Percentiles rank a stretch among this genome's conserved stretches.
Conservation (phyloP, 345 rosid genomes). For the Xanthoceras sorbifolium region DNA sequence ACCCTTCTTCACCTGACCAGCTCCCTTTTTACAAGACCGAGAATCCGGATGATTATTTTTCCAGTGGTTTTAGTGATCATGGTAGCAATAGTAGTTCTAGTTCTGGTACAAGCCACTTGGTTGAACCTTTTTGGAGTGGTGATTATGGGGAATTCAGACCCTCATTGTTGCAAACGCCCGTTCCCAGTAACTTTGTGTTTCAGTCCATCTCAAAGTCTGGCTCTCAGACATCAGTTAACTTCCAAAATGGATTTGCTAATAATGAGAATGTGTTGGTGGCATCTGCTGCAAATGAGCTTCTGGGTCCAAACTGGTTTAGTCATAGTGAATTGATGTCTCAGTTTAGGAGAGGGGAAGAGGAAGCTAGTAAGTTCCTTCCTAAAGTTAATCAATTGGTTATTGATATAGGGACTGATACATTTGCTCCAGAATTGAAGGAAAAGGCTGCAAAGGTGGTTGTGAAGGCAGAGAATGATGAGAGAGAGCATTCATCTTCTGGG, state of each 20-base stretch:
- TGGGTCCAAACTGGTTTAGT: slow-evolving; percentile 36
- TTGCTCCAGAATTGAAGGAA: slow-evolving; percentile 18
- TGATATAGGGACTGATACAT: slow-evolving; percentile 37
- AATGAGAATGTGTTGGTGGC: slow-evolving; percentile 29
- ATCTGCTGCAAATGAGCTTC: slow-evolving; percentile 16
- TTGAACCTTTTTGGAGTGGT: slow-evolving; percentile 46
- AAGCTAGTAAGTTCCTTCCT: slow-evolving; percentile 82
- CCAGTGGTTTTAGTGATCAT: slow-evolving; percentile 46
- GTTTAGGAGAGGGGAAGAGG: slow-evolving; percentile 68
- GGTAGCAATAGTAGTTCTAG: slow-evolving; percentile 32
- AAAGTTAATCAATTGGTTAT: slow-evolving; percentile 40
- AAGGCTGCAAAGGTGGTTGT: slow-evolving; percentile 10
- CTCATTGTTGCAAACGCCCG: slow-evolving; percentile 34
- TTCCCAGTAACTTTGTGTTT: slow-evolving; percentile 48
- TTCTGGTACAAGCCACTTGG: slow-evolving; percentile 37
- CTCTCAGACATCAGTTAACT: slow-evolving; percentile 11
- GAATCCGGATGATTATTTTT: slow-evolving; percentile 47
- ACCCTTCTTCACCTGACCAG: slow-evolving; percentile 47
- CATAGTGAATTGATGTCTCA: slow-evolving; percentile 48
- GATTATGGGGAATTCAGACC: slow-evolving; percentile 41
- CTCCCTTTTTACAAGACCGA: slow-evolving; percentile 19
- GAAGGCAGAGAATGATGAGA: slow-evolving; percentile 30
- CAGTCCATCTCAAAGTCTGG: slow-evolving; percentile 46
- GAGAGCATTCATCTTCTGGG: slow-evolving; percentile 16
- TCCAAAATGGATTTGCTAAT: slow-evolving; percentile 19